Evolutionary conservation across 495 filamentous ascomycete genomes (phyloP).

Genomic region (Cercophora scortea): DNA sequence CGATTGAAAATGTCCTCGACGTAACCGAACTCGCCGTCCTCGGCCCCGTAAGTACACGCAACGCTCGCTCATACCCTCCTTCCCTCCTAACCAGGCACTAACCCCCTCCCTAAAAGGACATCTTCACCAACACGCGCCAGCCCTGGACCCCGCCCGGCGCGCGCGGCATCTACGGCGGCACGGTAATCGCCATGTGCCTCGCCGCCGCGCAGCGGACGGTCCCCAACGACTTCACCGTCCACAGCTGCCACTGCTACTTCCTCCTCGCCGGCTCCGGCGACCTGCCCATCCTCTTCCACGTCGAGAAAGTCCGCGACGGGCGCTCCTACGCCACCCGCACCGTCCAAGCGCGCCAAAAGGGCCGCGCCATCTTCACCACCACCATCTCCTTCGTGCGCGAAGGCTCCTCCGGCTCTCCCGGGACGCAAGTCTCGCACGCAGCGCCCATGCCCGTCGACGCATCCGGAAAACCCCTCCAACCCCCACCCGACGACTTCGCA

Average conservation of each 20-base stretch:
- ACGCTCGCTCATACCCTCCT: too few relatives aligned
- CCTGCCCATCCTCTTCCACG: constrained; percentile 82
- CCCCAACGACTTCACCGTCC: constrained; percentile 66
- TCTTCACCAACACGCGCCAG: constrained; percentile 88
- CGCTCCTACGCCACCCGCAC: constrained; percentile 87
- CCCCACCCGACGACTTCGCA: constrained; percentile 30
- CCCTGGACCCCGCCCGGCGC: constrained; percentile 88
- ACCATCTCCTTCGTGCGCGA: constrained; percentile 81
- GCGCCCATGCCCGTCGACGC: constrained; percentile 47
- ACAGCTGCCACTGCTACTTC: constrained; percentile 99
- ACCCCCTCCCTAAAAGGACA: constrained; percentile 41
- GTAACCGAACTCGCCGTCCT: constrained; percentile 73
- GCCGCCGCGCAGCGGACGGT: constrained; percentile 84
- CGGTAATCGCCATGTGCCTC: constrained; percentile 87
- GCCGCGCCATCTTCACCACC: constrained; percentile 88
- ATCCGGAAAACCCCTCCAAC: constrained; percentile 11
- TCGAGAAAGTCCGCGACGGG: constrained; percentile 88
- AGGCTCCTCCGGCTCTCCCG: constrained; percentile 48
- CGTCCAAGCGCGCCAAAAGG: constrained; percentile 84
- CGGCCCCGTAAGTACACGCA: constrained; percentile 60
- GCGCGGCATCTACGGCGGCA: constrained; percentile 87
- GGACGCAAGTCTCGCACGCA: constrained; percentile 52
- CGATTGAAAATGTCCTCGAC: constrained; percentile 84
- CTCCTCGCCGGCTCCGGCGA: constrained; percentile 79
- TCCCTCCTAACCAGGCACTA: not conserved